Percentiles rank a stretch among this genome's conserved stretches.
Conservation (phyloP, 2,329 filamentous ascomycete species). For the Ophiostoma sp. region DNA sequence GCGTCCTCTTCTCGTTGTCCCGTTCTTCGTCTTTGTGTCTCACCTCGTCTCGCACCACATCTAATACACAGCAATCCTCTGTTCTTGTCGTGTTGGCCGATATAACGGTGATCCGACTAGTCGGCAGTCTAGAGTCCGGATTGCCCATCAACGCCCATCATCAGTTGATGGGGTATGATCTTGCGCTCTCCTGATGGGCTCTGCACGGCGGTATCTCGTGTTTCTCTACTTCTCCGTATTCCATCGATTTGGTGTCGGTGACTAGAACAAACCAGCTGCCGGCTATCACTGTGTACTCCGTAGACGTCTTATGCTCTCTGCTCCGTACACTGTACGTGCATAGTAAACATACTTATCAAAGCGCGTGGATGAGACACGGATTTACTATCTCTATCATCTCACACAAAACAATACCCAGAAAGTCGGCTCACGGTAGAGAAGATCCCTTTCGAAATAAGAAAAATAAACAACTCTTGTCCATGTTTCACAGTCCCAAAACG, state of each 20-base stretch:
- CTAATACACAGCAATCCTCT: not conserved
- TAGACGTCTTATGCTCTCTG: not conserved
- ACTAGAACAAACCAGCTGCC: not conserved
- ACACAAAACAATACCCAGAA: not conserved
- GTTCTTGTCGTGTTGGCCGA: not conserved
- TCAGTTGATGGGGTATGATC: conserved; percentile 3
- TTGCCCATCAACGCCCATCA: not conserved
- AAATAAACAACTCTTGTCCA: not conserved
- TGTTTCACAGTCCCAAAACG: conserved; percentile 2
- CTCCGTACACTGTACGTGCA: too few species aligned
- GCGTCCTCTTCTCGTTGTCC: not conserved
- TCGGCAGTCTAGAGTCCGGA: not conserved
- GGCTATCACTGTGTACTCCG: not conserved
- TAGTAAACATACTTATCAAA: too few species aligned
- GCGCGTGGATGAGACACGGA: not conserved
- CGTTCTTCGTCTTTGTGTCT: not conserved
- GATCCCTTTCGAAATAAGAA: not conserved
- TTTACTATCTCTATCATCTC: not conserved
- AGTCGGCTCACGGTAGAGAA: not conserved
- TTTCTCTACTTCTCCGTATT: conserved; percentile 12
- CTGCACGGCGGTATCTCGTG: not conserved
- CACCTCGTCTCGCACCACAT: not conserved
- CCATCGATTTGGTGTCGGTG: not conserved
- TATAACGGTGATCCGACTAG: not conserved
- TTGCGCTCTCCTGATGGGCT: not conserved